A percentile compares a stretch with the other conserved stretches of the same genome.
phyloP scores from a whole-genome alignment of 1,284 basidiomycete genomes.

The Ceratobasidium sp. region DNA sequence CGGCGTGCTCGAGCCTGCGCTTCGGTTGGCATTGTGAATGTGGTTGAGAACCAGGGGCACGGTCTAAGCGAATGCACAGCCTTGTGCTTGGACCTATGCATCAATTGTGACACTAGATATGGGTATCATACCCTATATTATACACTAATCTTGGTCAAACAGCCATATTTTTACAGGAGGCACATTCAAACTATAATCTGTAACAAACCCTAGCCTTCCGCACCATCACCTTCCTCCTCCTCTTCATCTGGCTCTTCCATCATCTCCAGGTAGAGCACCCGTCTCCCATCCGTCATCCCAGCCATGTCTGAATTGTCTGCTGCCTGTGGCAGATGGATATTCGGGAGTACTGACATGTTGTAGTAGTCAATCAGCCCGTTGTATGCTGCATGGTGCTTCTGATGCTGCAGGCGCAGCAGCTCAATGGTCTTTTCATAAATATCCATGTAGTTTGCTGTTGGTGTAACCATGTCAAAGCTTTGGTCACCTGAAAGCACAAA shows the following conservation, averaged over 20 bases:
- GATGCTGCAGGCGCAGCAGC: background rate
- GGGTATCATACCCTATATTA: no score
- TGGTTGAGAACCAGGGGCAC: background rate
- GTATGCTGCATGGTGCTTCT: background rate
- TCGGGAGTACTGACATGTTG: background rate
- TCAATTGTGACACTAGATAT: no score
- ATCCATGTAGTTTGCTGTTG: background rate
- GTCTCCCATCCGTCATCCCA: background rate
- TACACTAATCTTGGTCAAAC: no score
- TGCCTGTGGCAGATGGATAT: background rate
- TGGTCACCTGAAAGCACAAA: conserved; percentile 2
- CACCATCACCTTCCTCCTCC: no score
- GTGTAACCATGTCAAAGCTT: background rate
- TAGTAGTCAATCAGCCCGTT: background rate
- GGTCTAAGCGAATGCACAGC: no score
- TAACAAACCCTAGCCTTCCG: no score
- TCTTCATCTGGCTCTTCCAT: no score
- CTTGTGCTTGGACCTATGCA: no score
- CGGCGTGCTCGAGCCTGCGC: background rate
- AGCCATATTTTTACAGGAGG: no score
- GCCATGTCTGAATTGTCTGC: no score
- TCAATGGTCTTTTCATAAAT: background rate
- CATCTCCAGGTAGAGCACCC: no score
- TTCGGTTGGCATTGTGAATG: background rate
- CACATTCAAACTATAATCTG: no score